A percentile compares a stretch with the other conserved stretches of the same genome.
Evolutionary conservation across 768 basidiomycete species (phyloP).

Genomic region (Glaciozyma martinii): DNA sequence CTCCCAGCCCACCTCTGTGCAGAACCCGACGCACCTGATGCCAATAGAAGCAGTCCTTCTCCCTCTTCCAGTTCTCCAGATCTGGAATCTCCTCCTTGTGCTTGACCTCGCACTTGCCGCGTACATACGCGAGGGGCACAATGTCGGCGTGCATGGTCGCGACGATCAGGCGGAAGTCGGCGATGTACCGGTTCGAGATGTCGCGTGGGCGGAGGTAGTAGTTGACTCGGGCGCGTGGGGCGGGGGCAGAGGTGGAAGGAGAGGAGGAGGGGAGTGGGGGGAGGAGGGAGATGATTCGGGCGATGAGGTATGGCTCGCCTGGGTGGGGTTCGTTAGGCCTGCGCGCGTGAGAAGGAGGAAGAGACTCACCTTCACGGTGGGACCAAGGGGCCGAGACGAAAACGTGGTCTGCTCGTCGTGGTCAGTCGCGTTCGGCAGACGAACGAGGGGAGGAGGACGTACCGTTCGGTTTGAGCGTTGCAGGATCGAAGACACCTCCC

Average conservation of each 20-base stretch:
- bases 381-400: too few species aligned
- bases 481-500: too few species aligned
- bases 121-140: slow-evolving; percentile 86
- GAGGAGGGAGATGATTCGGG: slow-evolving; percentile 93
- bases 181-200: slow-evolving; percentile 75
- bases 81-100: slow-evolving; percentile 76
- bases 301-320: slow-evolving; percentile 85
- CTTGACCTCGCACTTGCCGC: slow-evolving; percentile 84
- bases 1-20: neutral
- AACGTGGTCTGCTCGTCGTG: too few species aligned
- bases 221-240: slow-evolving; percentile 66
- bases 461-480: too few species aligned
- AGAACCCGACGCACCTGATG: slow-evolving; percentile 45
- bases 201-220: slow-evolving; percentile 97
- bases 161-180: slow-evolving; percentile 82
- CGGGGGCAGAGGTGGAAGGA: slow-evolving; percentile 15
- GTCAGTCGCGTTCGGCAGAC: too few species aligned
- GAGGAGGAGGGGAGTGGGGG: neutral
- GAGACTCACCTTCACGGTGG: too few species aligned
- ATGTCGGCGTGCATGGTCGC: slow-evolving; percentile 95
- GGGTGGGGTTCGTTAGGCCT: too few species aligned
- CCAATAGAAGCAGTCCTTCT: slow-evolving; percentile 93
- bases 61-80: slow-evolving; percentile 84
- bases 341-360: too few species aligned
- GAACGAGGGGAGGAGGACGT: too few species aligned